Evolutionary conservation across 169 alveolate species (phyloP), one percentile per base, ranked within the genome.

Genomic region (Plasmodium chabaudi): DNA sequence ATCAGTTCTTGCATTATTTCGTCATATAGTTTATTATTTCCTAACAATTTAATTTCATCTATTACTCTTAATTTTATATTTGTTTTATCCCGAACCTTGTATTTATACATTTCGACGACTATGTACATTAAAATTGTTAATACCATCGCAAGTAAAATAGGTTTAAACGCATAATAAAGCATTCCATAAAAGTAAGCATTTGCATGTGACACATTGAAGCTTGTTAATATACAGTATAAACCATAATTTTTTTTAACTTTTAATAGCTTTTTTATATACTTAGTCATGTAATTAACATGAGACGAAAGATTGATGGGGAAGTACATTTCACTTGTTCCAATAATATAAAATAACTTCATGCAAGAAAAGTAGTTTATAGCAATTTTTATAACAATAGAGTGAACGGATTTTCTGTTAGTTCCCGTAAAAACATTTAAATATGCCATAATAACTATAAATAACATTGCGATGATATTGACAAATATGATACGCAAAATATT

Each of bases 121-220:
- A 93, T 53, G 75, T 79, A 94, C 94, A 95, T 88, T 19, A 94
- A 60, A 55, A 94, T 55, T 13, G 97, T 95, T 27, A 89, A 94
- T 17, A 91, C 39, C 10, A 95, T 64, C 55, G 94, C 92, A 27
- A 95, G 74, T 27, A 87, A 71, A 39, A 95, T 74, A 5, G 97
- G 97, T 10, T 87, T 68, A 59, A 93, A 65, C 17, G 95, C 95
- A 65, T 91, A 72, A 87, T 65, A 91, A 23, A 95, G 73, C 96
- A 94, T 95, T 39, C 93, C 87, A 87, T 93, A 93, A 87, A 94
- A 95, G 56, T 92, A 94, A 19, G 97, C 90, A 61, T 93, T 96
- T 46, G 97, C 87, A 63, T 92, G 95, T 15, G 88, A 51, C 59
- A 93, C 39, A 21, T 89, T 59, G 53, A 93, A 93, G 15, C 77